Evolutionary conservation across 2,329 filamentous ascomycete genomes (phyloP).

Genomic region (Talaromyces sp.): DNA sequence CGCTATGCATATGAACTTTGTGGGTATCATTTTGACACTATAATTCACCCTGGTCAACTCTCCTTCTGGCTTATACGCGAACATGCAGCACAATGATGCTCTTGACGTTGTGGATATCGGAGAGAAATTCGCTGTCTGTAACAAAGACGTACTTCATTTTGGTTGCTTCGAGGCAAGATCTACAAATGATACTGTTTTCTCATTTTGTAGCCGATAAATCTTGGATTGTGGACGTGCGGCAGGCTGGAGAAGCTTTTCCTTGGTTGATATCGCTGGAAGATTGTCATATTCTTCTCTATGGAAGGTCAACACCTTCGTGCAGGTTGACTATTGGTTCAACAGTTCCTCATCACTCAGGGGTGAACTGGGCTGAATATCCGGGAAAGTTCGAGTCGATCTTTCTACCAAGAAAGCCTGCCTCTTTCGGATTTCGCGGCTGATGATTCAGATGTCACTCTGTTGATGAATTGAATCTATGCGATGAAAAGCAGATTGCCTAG

Average conservation of each 20-base stretch:
- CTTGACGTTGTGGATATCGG: neutral
- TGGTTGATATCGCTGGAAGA: neutral
- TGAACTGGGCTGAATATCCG: neutral
- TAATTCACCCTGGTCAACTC: neutral
- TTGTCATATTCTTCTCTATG: neutral
- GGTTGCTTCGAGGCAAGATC: neutral
- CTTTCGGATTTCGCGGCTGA: neutral
- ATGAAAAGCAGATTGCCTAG: neutral
- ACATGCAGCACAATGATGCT: neutral
- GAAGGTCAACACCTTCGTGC: neutral
- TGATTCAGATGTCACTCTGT: neutral
- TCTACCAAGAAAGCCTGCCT: neutral
- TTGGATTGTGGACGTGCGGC: neutral
- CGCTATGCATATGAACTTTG: neutral
- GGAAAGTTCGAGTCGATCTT: neutral
- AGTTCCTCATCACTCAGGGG: neutral
- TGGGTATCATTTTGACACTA: neutral
- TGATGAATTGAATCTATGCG: neutral
- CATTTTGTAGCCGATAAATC: neutral
- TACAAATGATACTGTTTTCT: neutral
- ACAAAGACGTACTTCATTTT: neutral
- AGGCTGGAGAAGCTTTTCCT: neutral
- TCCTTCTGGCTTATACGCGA: neutral
- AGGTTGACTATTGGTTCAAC: neutral
- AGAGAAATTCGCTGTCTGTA: neutral